Evolutionary conservation across 306 rosid species (phyloP).

Genomic region (Corylus americana): DNA sequence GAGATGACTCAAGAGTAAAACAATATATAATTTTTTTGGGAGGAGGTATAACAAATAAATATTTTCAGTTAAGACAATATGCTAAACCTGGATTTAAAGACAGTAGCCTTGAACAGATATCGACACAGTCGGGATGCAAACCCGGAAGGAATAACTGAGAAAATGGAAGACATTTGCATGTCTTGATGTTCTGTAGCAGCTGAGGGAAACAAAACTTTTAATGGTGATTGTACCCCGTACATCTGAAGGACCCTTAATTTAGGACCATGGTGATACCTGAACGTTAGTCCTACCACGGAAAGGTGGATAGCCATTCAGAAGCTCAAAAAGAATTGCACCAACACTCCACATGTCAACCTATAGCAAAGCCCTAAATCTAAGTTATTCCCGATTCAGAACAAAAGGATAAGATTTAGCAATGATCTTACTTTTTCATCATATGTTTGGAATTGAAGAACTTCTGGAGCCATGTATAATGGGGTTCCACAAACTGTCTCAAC

Average conservation of each 20-base stretch:
- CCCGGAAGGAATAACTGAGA: constrained; percentile 40
- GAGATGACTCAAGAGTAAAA: constrained; percentile 7
- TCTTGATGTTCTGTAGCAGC: constrained; percentile 58
- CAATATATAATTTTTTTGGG: not conserved
- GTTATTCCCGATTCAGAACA: not conserved
- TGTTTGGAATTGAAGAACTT: constrained; percentile 60
- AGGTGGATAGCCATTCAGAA: constrained; percentile 69
- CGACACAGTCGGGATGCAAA: constrained; percentile 50
- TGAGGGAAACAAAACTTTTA: constrained; percentile 28
- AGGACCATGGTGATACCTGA: constrained; percentile 42
- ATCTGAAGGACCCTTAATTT: not conserved
- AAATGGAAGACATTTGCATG: constrained; percentile 50
- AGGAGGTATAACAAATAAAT: not conserved
- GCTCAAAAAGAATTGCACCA: constrained; percentile 71
- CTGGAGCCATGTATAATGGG: constrained; percentile 67
- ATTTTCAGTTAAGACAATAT: not conserved
- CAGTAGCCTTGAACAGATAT: constrained; percentile 55
- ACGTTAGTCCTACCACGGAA: constrained; percentile 58
- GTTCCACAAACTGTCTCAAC: constrained; percentile 68
- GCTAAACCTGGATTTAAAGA: constrained; percentile 55
- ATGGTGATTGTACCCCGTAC: not conserved
- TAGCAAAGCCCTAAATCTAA: constrained; percentile 10
- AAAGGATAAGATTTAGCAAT: not conserved
- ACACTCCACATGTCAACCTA: constrained; percentile 79
- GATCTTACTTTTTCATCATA: constrained; percentile 54